Percentiles rank a stretch among this genome's conserved stretches.
These are phyloP conservation scores for Pichia norvegensis DNA, from an alignment of 1,139 yeast genomes.

Conservation along the genomic window DNA sequence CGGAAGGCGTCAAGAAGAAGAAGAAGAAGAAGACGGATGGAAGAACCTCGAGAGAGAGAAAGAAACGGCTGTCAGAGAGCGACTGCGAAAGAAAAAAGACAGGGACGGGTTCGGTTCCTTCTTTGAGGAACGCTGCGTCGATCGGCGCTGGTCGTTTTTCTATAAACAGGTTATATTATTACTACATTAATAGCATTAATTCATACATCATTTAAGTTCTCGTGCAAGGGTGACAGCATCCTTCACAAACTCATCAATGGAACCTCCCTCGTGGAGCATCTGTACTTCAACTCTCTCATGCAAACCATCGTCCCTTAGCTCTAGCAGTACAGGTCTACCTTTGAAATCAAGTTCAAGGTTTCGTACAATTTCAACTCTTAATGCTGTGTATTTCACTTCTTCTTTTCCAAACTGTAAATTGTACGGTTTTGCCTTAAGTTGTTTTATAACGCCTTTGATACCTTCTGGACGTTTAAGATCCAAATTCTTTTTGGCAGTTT, in stretches of 20 bases:
- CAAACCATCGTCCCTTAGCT: slow-evolving; percentile 21
- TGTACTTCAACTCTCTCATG: slow-evolving; percentile 22
- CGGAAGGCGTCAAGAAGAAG: not conserved
- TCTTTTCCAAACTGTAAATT: slow-evolving; percentile 4
- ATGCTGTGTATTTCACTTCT: slow-evolving; percentile 10
- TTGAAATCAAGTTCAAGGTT: slow-evolving; percentile 35
- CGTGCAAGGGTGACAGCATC: slow-evolving; percentile 4
- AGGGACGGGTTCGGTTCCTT: too few relatives aligned
- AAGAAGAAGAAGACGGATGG: too few relatives aligned
- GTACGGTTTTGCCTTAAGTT: slow-evolving; percentile 12
- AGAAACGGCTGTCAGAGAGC: too few relatives aligned
- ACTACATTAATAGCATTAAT: too few relatives aligned
- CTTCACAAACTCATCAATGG: slow-evolving; percentile 4
- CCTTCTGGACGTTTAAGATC: slow-evolving; percentile 10
- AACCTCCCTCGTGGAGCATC: slow-evolving; percentile 16
- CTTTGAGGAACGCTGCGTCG: too few relatives aligned
- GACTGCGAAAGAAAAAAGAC: too few relatives aligned
- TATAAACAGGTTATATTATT: too few relatives aligned
- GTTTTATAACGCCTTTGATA: slow-evolving; percentile 4
- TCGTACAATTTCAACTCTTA: slow-evolving; percentile 27
- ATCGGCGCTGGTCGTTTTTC: too few relatives aligned
- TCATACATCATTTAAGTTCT: not conserved
- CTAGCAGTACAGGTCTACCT: slow-evolving; percentile 21
- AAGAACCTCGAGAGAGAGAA: too few relatives aligned
- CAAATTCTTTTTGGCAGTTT: slow-evolving; percentile 10